These are phyloP conservation scores for Wickerhamomyces mucosus DNA, from an alignment of 805 yeast genomes.

Conservation along the genomic window DNA sequence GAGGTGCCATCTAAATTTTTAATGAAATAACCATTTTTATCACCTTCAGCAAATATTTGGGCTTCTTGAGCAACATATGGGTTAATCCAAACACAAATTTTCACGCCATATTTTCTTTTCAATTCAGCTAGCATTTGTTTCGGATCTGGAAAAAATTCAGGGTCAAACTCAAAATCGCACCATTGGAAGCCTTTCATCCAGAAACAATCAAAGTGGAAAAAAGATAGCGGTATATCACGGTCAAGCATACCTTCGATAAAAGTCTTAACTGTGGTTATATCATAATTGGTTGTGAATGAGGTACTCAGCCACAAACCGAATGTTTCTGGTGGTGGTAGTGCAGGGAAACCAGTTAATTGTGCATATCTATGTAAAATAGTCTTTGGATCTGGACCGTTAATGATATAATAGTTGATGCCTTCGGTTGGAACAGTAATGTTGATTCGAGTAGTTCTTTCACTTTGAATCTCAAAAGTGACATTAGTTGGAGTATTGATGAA, in stretches of 20 bases:
- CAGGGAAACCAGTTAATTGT: slow-evolving; percentile 15
- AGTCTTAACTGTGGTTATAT: slow-evolving; percentile 12
- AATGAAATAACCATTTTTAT: slow-evolving; percentile 12
- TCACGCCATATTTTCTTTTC: slow-evolving; percentile 28
- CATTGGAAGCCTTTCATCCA: slow-evolving; percentile 18
- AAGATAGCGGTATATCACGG: slow-evolving; percentile 14
- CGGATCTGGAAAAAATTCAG: slow-evolving; percentile 16
- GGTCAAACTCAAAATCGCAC: slow-evolving; percentile 18
- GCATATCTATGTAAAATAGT: slow-evolving; percentile 14
- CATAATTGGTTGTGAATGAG: slow-evolving; percentile 16
- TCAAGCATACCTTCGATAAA: slow-evolving; percentile 17
- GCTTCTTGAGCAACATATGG: slow-evolving; percentile 16
- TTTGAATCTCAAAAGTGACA: slow-evolving; percentile 13
- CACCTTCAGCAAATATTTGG: slow-evolving; percentile 10
- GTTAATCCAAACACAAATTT: slow-evolving; percentile 21
- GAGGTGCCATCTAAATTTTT: slow-evolving; percentile 12
- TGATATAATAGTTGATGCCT: slow-evolving; percentile 14
- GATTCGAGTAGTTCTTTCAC: slow-evolving; percentile 16
- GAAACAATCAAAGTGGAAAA: slow-evolving; percentile 17
- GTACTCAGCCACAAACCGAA: slow-evolving; percentile 17
- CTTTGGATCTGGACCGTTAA: slow-evolving; percentile 17
- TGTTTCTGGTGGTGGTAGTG: slow-evolving; percentile 17
- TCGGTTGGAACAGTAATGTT: slow-evolving; percentile 14
- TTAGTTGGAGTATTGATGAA: slow-evolving; percentile 14
- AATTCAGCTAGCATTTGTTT: slow-evolving; percentile 20